These are phyloP conservation scores for Byssochlamys sp. DNA, from an alignment of 2,329 filamentous ascomycete species.

Conservation along the genomic window DNA sequence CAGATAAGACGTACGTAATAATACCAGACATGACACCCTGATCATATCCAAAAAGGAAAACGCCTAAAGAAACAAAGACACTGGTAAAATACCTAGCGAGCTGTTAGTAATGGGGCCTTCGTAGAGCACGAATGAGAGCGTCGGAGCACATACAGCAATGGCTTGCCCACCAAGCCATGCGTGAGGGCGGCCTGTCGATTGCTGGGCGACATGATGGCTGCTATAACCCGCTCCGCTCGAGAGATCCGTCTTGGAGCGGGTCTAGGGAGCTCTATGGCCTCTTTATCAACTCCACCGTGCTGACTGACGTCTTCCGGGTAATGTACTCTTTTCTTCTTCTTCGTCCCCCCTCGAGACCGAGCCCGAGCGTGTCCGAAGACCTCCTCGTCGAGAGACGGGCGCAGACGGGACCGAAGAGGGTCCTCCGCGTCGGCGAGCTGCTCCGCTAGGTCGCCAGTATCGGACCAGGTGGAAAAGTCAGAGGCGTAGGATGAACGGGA, in stretches of 20 bases:
- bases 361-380: slow-evolving; percentile 37
- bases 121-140: background rate
- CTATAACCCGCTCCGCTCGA: slow-evolving; percentile 60
- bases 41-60: slow-evolving; percentile 58
- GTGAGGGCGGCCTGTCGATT: slow-evolving; percentile 59
- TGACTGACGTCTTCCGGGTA: slow-evolving; percentile 47
- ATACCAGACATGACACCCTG: slow-evolving; percentile 58
- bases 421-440: slow-evolving; percentile 77
- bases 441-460: slow-evolving; percentile 89
- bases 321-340: slow-evolving; percentile 56
- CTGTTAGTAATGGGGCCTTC: slow-evolving; percentile 13
- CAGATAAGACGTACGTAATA: slow-evolving; percentile 49
- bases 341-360: slow-evolving; percentile 19
- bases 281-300: slow-evolving; percentile 28
- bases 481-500: slow-evolving; percentile 47
- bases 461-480: slow-evolving; percentile 76
- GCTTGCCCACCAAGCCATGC: slow-evolving; percentile 89
- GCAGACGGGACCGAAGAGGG: slow-evolving; percentile 62
- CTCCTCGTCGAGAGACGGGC: slow-evolving; percentile 55
- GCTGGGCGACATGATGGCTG: slow-evolving; percentile 73
- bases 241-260: slow-evolving; percentile 55
- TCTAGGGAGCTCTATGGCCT: slow-evolving; percentile 63
- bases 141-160: slow-evolving; percentile 61
- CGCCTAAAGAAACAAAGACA: slow-evolving; percentile 58
- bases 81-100: slow-evolving; percentile 76